phyloP scores from a whole-genome alignment of 2,329 filamentous ascomycete genomes.

The Epichloe uncinata region DNA sequence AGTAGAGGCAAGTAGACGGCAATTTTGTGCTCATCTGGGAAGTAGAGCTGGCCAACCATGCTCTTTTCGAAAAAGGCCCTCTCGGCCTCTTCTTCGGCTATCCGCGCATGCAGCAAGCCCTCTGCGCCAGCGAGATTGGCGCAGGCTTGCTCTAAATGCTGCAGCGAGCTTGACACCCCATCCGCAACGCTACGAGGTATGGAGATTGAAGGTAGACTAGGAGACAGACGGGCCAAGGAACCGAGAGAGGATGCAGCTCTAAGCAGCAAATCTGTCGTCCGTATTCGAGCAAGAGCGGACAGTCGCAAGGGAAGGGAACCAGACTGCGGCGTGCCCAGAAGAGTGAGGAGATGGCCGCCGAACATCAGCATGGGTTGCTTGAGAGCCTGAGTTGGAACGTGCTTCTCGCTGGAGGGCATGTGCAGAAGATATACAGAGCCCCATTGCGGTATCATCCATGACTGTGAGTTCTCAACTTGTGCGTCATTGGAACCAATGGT shows the following conservation, averaged over 20 bases:
- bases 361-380: constrained; percentile 79
- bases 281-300: constrained; percentile 72
- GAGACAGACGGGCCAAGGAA: constrained; percentile 75
- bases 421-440: constrained; percentile 54
- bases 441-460: constrained; percentile 95
- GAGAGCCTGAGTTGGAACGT: constrained; percentile 52
- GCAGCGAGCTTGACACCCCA: constrained; percentile 67
- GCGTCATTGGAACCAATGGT: constrained; percentile 43
- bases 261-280: constrained; percentile 71
- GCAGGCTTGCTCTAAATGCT: constrained; percentile 66
- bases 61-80: constrained; percentile 96
- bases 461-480: constrained; percentile 38
- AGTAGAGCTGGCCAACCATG: constrained; percentile 98
- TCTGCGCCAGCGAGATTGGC: constrained; percentile 49
- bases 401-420: constrained; percentile 26
- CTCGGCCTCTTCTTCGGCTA: constrained; percentile 81
- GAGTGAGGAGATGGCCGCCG: constrained; percentile 74
- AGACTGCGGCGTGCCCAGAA: constrained; percentile 71
- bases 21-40: constrained; percentile 96
- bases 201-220: constrained; percentile 76
- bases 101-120: constrained; percentile 66
- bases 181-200: constrained; percentile 80
- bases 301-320: constrained; percentile 78
- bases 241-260: constrained; percentile 88
- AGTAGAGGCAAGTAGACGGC: constrained; percentile 88